A percentile compares a stretch with the other conserved stretches of the same genome.
These are phyloP conservation scores for Linnemannia hyalina DNA, from an alignment of 192 early-diverging fungal genomes.

Conservation along the genomic window DNA sequence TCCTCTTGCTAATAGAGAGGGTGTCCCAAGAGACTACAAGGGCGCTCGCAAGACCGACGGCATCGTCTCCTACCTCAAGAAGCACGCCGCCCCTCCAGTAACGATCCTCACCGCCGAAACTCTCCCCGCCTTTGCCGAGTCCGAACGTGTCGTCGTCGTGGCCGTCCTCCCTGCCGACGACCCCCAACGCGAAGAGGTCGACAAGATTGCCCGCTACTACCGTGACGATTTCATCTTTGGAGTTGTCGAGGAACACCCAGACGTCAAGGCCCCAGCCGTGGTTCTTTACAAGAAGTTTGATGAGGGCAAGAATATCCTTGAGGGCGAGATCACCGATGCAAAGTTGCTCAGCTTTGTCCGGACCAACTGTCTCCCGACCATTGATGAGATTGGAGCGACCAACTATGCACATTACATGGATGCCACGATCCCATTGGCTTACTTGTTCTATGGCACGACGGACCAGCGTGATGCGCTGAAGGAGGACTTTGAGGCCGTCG, in stretches of 20 bases:
- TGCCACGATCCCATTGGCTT: slow-evolving; percentile 87
- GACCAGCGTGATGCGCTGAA: slow-evolving; percentile 70
- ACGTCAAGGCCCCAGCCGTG: slow-evolving; percentile 66
- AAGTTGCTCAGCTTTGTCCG: slow-evolving; percentile 77
- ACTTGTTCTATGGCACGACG: slow-evolving; percentile 79
- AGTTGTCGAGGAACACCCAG: slow-evolving; percentile 62
- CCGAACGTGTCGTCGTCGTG: slow-evolving; percentile 89
- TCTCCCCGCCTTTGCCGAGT: slow-evolving; percentile 78
- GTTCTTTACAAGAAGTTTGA: slow-evolving; percentile 92
- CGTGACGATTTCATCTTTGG: slow-evolving; percentile 92
- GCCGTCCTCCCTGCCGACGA: slow-evolving; percentile 77
- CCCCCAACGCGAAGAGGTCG: slow-evolving; percentile 67
- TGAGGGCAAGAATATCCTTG: slow-evolving; percentile 79
- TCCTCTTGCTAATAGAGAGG: slow-evolving; percentile 55
- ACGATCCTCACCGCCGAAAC: slow-evolving; percentile 73
- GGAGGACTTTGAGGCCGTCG: slow-evolving; percentile 72
- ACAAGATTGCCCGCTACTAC: slow-evolving; percentile 77
- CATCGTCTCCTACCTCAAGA: slow-evolving; percentile 92
- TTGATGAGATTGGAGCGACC: slow-evolving; percentile 88
- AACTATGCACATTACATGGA: slow-evolving; percentile 90
- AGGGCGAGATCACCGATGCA: slow-evolving; percentile 65
- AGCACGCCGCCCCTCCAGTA: slow-evolving; percentile 89
- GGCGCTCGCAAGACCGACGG: slow-evolving; percentile 85
- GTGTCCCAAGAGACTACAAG: slow-evolving; percentile 80
- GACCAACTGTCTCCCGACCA: slow-evolving; percentile 80